These are phyloP conservation scores for Xylariaceae sp. DNA, from an alignment of 2,329 filamentous ascomycete genomes.

Conservation along the genomic window DNA sequence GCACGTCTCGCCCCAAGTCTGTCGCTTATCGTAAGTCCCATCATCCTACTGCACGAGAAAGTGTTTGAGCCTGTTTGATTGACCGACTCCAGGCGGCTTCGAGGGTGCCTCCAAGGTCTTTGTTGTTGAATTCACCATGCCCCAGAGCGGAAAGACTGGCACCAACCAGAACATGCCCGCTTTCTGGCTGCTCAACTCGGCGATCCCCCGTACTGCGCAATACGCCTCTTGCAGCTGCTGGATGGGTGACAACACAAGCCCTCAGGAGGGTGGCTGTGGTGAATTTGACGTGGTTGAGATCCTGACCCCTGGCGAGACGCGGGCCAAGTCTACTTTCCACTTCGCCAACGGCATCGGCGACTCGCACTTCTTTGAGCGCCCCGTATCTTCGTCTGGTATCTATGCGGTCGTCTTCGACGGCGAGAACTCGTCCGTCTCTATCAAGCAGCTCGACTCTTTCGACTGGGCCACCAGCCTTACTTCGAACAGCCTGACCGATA, in stretches of 20 bases:
- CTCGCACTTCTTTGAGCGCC: conserved; percentile 69
- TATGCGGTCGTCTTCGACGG: conserved; percentile 60
- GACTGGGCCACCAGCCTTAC: conserved; percentile 39
- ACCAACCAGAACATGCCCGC: conserved; percentile 66
- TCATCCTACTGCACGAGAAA: neutral
- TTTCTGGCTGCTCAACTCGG: conserved; percentile 71
- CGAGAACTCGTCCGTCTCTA: conserved; percentile 47
- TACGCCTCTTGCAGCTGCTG: conserved; percentile 73
- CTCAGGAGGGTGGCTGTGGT: conserved; percentile 52
- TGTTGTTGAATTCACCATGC: conserved; percentile 72
- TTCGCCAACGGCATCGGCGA: conserved; percentile 59
- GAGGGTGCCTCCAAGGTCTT: conserved; percentile 67
- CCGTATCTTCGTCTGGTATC: conserved; percentile 54
- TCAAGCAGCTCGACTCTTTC: conserved; percentile 48
- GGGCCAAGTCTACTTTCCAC: conserved; percentile 69
- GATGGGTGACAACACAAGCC: conserved; percentile 38
- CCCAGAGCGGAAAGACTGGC: conserved; percentile 49
- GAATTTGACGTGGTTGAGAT: conserved; percentile 76
- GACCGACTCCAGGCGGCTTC: conserved; percentile 58
- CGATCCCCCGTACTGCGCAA: conserved; percentile 66
- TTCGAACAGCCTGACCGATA: conserved; percentile 33
- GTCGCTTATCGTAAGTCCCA: conserved; percentile 42
- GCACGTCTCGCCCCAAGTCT: conserved; percentile 39
- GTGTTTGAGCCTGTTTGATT: neutral
- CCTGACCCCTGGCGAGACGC: conserved; percentile 59